These are phyloP conservation scores for Pleurotus cornucopiae DNA, from an alignment of 768 basidiomycete species.

Conservation along the genomic window DNA sequence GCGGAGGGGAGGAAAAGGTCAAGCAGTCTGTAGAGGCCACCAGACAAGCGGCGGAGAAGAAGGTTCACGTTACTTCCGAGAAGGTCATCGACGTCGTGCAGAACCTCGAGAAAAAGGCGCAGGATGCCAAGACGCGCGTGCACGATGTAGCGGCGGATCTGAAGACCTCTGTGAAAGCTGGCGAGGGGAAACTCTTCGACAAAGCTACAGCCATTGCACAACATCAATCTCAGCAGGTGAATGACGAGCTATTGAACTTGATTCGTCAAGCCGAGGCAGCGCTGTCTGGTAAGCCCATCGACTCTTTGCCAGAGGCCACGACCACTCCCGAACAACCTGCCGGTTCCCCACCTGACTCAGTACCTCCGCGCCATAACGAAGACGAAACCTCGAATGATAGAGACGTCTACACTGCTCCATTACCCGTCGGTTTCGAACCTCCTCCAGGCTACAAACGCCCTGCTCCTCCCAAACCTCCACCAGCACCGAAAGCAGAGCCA, in stretches of 20 bases:
- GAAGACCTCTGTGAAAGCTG: slow-evolving; percentile 45
- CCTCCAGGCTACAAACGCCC: slow-evolving; percentile 84
- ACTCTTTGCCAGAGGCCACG: slow-evolving; percentile 18
- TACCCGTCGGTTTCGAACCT: slow-evolving; percentile 93
- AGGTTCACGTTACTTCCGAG: slow-evolving; percentile 32
- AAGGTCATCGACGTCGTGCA: slow-evolving; percentile 25
- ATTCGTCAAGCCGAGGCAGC: slow-evolving; percentile 72
- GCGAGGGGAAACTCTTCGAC: slow-evolving; percentile 20
- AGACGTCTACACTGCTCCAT: slow-evolving; percentile 59
- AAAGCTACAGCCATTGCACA: slow-evolving; percentile 39
- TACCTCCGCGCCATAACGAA: slow-evolving; percentile 12
- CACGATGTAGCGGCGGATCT: slow-evolving; percentile 39
- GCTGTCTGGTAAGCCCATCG: slow-evolving; percentile 40
- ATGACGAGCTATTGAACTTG: slow-evolving; percentile 64
- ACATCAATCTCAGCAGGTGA: slow-evolving; percentile 45
- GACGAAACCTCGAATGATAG: slow-evolving; percentile 17
- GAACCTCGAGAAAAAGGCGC: neutral
- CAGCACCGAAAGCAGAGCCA: slow-evolving; percentile 21
- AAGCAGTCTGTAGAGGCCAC: slow-evolving; percentile 22
- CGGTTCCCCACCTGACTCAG: slow-evolving; percentile 18
- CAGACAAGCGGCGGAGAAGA: slow-evolving; percentile 28
- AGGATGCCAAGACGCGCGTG: slow-evolving; percentile 39
- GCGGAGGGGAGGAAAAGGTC: slow-evolving; percentile 27
- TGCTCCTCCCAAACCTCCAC: slow-evolving; percentile 39
- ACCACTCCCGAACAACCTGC: slow-evolving; percentile 21